Percentiles rank a stretch among this genome's conserved stretches.
These are phyloP conservation scores for Pleurotus sapidus DNA, from an alignment of 768 basidiomycete species.

Conservation along the genomic window DNA sequence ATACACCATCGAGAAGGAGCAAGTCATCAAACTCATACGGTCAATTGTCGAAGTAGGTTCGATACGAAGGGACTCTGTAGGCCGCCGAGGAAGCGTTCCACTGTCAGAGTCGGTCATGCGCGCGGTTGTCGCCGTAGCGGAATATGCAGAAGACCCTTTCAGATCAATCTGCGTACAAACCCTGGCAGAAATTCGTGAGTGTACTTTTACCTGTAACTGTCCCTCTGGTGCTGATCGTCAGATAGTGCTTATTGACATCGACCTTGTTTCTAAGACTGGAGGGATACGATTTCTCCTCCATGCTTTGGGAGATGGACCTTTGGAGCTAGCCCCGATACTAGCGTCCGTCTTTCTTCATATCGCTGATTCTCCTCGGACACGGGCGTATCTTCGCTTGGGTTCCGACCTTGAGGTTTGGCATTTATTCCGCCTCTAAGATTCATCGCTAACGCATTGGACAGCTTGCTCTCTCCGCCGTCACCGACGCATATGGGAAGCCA, in stretches of 20 bases:
- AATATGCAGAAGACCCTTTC: conserved; percentile 90
- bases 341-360: conserved; percentile 80
- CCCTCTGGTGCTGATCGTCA: neutral
- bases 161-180: conserved; percentile 81
- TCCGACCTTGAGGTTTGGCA: conserved; percentile 83
- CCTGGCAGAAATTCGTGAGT: conserved; percentile 84
- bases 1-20: conserved; percentile 83
- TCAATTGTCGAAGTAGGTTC: conserved; percentile 76
- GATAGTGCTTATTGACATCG: conserved; percentile 84
- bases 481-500: conserved; percentile 89
- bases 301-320: conserved; percentile 85
- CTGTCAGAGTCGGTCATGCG: conserved; percentile 79
- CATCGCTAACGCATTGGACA: conserved; percentile 20
- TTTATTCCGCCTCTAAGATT: neutral
- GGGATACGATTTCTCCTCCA: conserved; percentile 86
- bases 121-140: conserved; percentile 89
- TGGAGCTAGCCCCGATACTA: conserved; percentile 75
- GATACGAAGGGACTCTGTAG: conserved; percentile 43
- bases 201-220: neutral
- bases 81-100: conserved; percentile 47
- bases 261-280: conserved; percentile 75
- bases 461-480: conserved; percentile 87
- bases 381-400: conserved; percentile 75
- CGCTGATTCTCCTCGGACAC: conserved; percentile 80
- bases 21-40: conserved; percentile 88